Conservation (phyloP, 768 basidiomycete species). For the Auricularia sp. region DNA sequence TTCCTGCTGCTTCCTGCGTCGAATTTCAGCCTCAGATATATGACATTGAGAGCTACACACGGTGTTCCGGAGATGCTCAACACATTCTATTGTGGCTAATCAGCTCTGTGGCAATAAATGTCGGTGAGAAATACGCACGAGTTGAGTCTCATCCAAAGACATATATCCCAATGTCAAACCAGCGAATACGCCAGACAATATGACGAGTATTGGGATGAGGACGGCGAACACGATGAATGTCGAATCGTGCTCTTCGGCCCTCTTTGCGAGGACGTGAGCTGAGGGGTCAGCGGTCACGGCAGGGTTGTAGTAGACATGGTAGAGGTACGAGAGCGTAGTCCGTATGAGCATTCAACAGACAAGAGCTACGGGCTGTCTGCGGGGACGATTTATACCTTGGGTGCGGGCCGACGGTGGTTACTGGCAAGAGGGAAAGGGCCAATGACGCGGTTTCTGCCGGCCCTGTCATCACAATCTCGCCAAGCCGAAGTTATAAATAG, state of each 20-base stretch:
- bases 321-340: background rate
- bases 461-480: too few relatives aligned
- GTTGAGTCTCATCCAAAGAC: slow-evolving; percentile 86
- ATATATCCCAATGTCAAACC: slow-evolving; percentile 88
- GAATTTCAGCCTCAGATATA: too few relatives aligned
- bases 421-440: too few relatives aligned
- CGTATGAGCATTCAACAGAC: background rate
- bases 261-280: slow-evolving; percentile 3
- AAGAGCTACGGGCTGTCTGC: background rate
- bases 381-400: too few relatives aligned
- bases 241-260: slow-evolving; percentile 5
- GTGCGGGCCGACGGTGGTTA: too few relatives aligned
- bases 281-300: background rate
- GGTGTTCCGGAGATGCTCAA: slow-evolving; percentile 75
- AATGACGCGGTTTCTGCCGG: too few relatives aligned
- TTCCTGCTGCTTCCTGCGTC: slow-evolving; percentile 54
- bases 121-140: slow-evolving; percentile 18
- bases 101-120: background rate
- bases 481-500: too few relatives aligned
- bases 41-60: slow-evolving; percentile 32
- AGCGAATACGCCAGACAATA: slow-evolving; percentile 80
- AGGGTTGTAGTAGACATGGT: background rate
- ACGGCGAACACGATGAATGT: slow-evolving; percentile 27
- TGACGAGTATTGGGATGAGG: slow-evolving; percentile 77
- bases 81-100: slow-evolving; percentile 35